Percentiles rank a stretch among this genome's conserved stretches.
Evolutionary conservation across 768 basidiomycete species (phyloP).

Genomic region (Tephrocybe rancida): DNA sequence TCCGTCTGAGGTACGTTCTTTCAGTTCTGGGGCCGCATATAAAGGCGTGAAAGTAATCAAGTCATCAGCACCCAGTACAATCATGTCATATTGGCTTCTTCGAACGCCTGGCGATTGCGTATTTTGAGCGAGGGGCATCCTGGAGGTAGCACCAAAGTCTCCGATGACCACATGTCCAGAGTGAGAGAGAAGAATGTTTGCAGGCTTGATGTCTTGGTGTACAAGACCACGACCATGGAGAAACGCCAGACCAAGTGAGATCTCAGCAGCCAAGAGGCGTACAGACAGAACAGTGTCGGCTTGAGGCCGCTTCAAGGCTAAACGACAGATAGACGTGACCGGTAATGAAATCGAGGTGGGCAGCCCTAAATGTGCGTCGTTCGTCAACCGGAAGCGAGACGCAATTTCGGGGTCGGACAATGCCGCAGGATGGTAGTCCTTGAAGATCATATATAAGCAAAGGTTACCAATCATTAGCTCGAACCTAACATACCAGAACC

Average conservation of each 20-base stretch:
- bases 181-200: conserved; percentile 58
- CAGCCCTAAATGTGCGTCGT: neutral
- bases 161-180: conserved; percentile 57
- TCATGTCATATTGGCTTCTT: conserved; percentile 8
- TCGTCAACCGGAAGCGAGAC: conserved; percentile 22
- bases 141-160: conserved; percentile 60
- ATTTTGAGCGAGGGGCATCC: conserved; percentile 18
- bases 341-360: conserved; percentile 16
- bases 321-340: conserved; percentile 5
- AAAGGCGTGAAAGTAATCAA: conserved; percentile 32
- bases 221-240: conserved; percentile 65
- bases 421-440: conserved; percentile 35
- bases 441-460: neutral
- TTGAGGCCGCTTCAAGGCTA: conserved; percentile 1
- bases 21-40: conserved; percentile 38
- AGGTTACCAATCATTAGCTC: neutral
- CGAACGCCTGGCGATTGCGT: neutral
- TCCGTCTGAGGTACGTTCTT: conserved; percentile 24
- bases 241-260: conserved; percentile 34
- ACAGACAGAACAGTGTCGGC: conserved; percentile 20
- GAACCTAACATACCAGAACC: conserved; percentile 23
- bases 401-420: conserved; percentile 29
- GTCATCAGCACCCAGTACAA: conserved; percentile 25
- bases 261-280: conserved; percentile 31
- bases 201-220: conserved; percentile 71